Evolutionary conservation across 169 alveolate genomes (phyloP), one percentile per base, ranked within the genome.

Genomic region (Cyclospora cayetanensis): DNA sequence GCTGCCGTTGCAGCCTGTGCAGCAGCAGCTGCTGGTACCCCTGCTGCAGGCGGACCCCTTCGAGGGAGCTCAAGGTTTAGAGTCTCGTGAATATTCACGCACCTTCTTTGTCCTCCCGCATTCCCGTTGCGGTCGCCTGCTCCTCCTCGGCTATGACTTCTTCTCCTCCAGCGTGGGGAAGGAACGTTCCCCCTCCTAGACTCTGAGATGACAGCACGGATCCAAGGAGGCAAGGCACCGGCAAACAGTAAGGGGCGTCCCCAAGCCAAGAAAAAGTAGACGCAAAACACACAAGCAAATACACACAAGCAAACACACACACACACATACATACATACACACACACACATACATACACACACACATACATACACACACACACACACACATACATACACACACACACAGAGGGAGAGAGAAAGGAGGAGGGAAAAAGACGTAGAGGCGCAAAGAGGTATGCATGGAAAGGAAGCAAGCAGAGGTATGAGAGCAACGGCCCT

Each of bases 101-200:
- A 39, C 83, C 83, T 70, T 39, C 50, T 35, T 35, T 31, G 53
- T 70, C 83, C 50, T 53, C 34, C 50, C 29, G 22, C 83, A 70
- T 31, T 25, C 12, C 37, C 34, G 50, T 27, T 29, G 31, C 84
- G 1, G 84, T 55, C 11, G 42, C 55, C 50, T 41, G 20, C 35
- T 72, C 84, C 1, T 41, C 55, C 27, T 12, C 22, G 9, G 5
- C 60, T 11, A 39, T 72, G n/a, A 31, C 34, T n/a, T 39, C n/a
- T 31, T 39, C 4, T 12, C 84, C 84, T 29, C 31, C 84, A 4
- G 18, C 55, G 20, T 41, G 52, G 4, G 55, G 0, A 7, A 72
- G 25, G 63, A 41, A 20, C 35, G 84, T 29, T 4, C 84, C 84
- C 11, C 84, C 84, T 9, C 63, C 84, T 11, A 72, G 34, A 43